phyloP scores from a whole-genome alignment of 1,139 yeast genomes.

The Diutina mesorugosa region DNA sequence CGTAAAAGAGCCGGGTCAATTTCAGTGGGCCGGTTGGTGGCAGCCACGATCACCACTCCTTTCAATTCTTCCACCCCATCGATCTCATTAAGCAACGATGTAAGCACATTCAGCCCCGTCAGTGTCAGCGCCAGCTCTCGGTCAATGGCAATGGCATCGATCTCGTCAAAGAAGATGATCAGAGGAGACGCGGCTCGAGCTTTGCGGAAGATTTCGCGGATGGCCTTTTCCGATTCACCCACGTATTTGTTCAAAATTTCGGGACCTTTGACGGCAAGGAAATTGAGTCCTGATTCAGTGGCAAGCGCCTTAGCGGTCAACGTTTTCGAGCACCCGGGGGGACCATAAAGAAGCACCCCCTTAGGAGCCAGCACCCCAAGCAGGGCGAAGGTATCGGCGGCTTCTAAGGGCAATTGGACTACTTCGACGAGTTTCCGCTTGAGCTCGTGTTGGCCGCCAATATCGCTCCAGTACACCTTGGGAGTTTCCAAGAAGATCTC shows the following conservation, averaged over 20 bases:
- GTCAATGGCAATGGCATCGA: constrained; percentile 79
- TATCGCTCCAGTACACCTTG: constrained; percentile 84
- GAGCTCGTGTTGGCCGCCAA: constrained; percentile 85
- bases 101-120: constrained; percentile 76
- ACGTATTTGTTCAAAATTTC: constrained; percentile 89
- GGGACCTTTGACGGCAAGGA: constrained; percentile 91
- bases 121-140: constrained; percentile 54
- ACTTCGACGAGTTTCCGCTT: constrained; percentile 77
- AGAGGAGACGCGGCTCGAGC: constrained; percentile 93
- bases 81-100: constrained; percentile 81
- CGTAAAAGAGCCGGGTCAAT: constrained; percentile 85
- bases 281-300: constrained; percentile 86
- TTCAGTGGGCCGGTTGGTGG: constrained; percentile 88
- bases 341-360: constrained; percentile 84
- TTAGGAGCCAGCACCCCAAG: constrained; percentile 86
- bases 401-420: constrained; percentile 82
- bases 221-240: constrained; percentile 85
- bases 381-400: constrained; percentile 59
- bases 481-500: constrained; percentile 93
- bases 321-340: constrained; percentile 95
- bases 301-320: constrained; percentile 91
- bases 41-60: constrained; percentile 89
- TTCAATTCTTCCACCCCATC: constrained; percentile 93
- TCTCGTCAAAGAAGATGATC: constrained; percentile 87
- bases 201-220: constrained; percentile 78